These are phyloP conservation scores for Microsporum canis DNA, from an alignment of 2,329 filamentous ascomycete species.

Conservation along the genomic window DNA sequence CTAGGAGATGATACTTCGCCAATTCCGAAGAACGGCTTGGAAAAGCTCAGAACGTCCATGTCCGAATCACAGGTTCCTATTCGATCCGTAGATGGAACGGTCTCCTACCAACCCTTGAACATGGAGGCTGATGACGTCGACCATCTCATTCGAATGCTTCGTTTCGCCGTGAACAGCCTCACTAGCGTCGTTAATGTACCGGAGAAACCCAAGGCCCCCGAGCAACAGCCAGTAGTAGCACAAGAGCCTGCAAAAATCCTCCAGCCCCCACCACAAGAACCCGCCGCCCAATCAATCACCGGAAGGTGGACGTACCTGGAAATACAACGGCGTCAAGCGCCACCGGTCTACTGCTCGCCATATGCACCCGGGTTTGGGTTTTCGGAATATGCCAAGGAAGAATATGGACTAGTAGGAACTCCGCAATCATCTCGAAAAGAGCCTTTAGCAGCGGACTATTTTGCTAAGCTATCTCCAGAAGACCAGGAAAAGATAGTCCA, in stretches of 20 bases:
- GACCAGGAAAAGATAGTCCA: conserved; percentile 35
- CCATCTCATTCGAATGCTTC: conserved; percentile 33
- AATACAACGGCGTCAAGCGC: conserved; percentile 27
- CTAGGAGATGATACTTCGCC: conserved; percentile 33
- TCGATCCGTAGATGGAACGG: conserved; percentile 28
- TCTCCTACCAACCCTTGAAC: conserved; percentile 31
- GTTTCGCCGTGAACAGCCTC: conserved; percentile 32
- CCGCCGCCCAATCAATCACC: conserved; percentile 13
- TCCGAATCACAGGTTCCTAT: conserved; percentile 34
- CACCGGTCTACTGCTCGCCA: conserved; percentile 33
- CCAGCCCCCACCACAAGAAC: conserved; percentile 6
- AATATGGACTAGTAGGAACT: conserved; percentile 27
- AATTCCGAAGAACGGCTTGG: conserved; percentile 31
- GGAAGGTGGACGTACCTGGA: conserved; percentile 33
- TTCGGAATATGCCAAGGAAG: conserved; percentile 31
- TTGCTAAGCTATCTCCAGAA: conserved; percentile 29
- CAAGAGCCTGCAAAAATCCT: conserved; percentile 20
- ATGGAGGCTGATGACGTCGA: conserved; percentile 36
- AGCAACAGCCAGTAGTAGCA: conserved; percentile 26
- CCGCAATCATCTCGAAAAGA: conserved; percentile 26
- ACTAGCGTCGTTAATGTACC: conserved; percentile 22
- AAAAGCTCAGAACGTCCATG: conserved; percentile 35
- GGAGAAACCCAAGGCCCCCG: conserved; percentile 30
- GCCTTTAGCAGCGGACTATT: conserved; percentile 34
- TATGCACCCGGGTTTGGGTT: conserved; percentile 35